Evolutionary conservation across 1,284 basidiomycete species (phyloP).

Genomic region (Sutorius eximius): DNA sequence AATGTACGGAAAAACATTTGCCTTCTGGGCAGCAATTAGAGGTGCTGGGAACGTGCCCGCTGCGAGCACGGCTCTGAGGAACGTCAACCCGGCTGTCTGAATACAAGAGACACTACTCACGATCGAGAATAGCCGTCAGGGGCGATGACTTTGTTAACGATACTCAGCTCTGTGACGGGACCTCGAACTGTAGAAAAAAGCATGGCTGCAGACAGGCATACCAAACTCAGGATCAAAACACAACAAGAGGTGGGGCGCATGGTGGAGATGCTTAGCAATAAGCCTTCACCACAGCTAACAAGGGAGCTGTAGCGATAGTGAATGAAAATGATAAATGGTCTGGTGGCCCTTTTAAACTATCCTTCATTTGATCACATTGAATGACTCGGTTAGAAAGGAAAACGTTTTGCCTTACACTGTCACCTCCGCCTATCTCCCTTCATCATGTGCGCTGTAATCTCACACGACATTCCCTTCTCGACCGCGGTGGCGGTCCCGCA

Average conservation of each 20-base stretch:
- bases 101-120: constrained; percentile 7
- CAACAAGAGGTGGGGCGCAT: constrained; percentile 1
- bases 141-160: constrained; percentile 30
- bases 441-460: neutral
- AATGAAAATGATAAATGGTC: neutral
- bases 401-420: neutral
- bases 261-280: neutral
- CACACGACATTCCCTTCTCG: neutral
- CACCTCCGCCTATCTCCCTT: too few species aligned
- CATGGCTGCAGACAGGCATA: neutral
- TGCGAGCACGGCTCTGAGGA: constrained; percentile 20
- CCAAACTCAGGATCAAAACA: neutral
- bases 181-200: neutral
- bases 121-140: constrained; percentile 26
- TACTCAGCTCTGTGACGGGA: neutral
- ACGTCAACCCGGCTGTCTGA: neutral
- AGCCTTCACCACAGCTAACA: neutral
- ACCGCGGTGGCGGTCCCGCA: neutral
- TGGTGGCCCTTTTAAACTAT: neutral
- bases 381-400: neutral
- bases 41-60: constrained; percentile 37
- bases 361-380: neutral
- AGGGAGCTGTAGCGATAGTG: neutral
- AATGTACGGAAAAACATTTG: neutral
- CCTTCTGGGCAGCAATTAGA: constrained; percentile 34